Conservation (phyloP, 2,329 filamentous ascomycete genomes). For the Ceratocystis papillata region DNA sequence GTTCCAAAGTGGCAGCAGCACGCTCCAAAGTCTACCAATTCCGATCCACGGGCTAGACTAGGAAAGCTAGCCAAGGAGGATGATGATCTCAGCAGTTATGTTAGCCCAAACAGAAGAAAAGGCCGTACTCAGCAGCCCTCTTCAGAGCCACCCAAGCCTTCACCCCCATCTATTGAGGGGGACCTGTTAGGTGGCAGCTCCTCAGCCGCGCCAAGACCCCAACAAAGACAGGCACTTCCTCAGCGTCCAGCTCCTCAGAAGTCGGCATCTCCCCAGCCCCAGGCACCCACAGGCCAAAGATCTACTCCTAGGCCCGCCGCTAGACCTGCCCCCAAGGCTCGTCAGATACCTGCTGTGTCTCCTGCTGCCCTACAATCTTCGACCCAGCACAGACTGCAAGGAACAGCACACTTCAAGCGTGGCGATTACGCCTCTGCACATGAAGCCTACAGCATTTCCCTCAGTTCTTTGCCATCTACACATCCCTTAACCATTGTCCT, state of each 20-base stretch:
- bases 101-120: constrained; percentile 75
- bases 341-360: constrained; percentile 57
- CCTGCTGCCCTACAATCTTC: constrained; percentile 61
- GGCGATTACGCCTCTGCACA: constrained; percentile 87
- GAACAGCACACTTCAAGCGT: constrained; percentile 82
- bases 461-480: constrained; percentile 59
- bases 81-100: constrained; percentile 69
- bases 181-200: constrained; percentile 51
- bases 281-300: neutral
- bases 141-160: constrained; percentile 32
- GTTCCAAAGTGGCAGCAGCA: constrained; percentile 45
- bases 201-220: constrained; percentile 29
- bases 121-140: constrained; percentile 47
- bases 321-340: constrained; percentile 33
- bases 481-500: constrained; percentile 85
- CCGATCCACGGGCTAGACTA: constrained; percentile 41
- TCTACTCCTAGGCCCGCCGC: neutral
- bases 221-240: constrained; percentile 33
- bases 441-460: constrained; percentile 65
- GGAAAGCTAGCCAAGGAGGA: constrained; percentile 67
- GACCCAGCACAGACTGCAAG: constrained; percentile 64
- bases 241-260: constrained; percentile 34
- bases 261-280: constrained; percentile 29
- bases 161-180: constrained; percentile 39
- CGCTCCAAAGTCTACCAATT: constrained; percentile 30